Conservation (phyloP, 2,329 filamentous ascomycete genomes). For the Phaeophleospora eucalypticola region DNA sequence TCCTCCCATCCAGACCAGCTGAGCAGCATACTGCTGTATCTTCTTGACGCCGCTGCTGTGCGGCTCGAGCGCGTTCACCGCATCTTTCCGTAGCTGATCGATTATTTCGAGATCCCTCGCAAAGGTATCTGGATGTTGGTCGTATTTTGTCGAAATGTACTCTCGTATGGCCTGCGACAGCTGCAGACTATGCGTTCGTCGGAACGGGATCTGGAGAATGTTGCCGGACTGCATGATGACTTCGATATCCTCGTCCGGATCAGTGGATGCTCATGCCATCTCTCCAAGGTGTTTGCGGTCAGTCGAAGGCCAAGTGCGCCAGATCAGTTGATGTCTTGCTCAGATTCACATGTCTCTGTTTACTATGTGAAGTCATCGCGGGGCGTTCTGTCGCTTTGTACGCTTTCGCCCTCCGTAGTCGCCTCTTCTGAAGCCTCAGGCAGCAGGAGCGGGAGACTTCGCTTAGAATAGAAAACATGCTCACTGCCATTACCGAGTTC, state of each 20-base stretch:
- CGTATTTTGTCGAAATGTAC: slow-evolving; percentile 97
- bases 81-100: slow-evolving; percentile 75
- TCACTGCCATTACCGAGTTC: background rate
- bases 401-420: background rate
- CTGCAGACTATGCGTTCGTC: slow-evolving; percentile 73
- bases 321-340: too few species aligned
- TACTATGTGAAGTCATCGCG: background rate
- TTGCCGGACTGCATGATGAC: slow-evolving; percentile 40
- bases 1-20: slow-evolving; percentile 86
- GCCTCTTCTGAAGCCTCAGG: too few species aligned
- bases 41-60: slow-evolving; percentile 82
- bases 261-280: background rate
- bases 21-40: slow-evolving; percentile 85
- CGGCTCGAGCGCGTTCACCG: slow-evolving; percentile 83
- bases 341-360: background rate
- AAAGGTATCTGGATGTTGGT: slow-evolving; percentile 98
- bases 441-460: background rate
- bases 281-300: too few species aligned
- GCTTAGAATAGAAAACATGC: background rate
- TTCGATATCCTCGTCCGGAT: background rate
- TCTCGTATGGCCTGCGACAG: slow-evolving; percentile 80
- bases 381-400: too few species aligned
- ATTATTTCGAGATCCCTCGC: slow-evolving; percentile 81
- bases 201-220: slow-evolving; percentile 79
- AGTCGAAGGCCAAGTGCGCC: too few species aligned